A percentile compares a stretch with the other conserved stretches of the same genome.
phyloP scores from a whole-genome alignment of 306 rosid species.

The Sechiopsis laciniata region DNA sequence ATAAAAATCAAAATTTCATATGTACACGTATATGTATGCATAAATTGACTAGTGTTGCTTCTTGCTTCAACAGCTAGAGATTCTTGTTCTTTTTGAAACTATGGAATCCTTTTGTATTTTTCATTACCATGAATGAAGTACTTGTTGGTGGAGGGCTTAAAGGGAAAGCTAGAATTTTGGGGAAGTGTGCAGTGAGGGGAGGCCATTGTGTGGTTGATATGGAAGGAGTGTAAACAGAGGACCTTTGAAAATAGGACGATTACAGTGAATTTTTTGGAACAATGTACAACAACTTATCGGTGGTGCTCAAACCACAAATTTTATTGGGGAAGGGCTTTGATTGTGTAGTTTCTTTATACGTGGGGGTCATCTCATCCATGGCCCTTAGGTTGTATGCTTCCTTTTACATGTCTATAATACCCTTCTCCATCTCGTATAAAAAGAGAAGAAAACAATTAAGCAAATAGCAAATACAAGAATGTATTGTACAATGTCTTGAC shows the following conservation, averaged over 20 bases:
- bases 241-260: background rate
- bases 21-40: no score
- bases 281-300: background rate
- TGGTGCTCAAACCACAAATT: background rate
- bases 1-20: background rate
- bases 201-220: background rate
- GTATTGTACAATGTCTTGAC: background rate
- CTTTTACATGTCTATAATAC: background rate
- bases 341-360: background rate
- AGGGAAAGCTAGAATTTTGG: background rate
- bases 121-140: background rate
- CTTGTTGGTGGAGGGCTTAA: background rate
- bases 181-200: background rate
- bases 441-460: background rate
- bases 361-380: background rate
- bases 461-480: background rate
- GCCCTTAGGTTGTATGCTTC: background rate
- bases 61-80: no score
- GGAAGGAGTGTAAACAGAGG: background rate
- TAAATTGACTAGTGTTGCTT: no score
- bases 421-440: background rate
- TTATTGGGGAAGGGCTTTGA: background rate
- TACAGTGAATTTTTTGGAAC: background rate
- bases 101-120: background rate
- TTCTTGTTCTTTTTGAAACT: background rate